Conservation (phyloP, 441 rosid species). For the Pelargonium australe region DNA sequence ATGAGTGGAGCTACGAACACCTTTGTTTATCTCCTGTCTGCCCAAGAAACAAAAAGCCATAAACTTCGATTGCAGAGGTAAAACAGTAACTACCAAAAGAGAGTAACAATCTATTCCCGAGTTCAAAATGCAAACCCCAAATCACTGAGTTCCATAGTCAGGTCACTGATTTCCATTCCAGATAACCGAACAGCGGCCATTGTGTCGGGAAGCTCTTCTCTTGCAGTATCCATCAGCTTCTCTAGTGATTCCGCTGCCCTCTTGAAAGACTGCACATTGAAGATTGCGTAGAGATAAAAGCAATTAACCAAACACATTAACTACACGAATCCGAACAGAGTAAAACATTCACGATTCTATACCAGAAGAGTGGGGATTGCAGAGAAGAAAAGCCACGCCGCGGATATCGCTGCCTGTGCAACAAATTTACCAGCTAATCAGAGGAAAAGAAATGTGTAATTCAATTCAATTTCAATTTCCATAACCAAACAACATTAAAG, state of each 20-base stretch:
- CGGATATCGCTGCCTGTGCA: slow-evolving; percentile 61
- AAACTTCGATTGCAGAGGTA: too few relatives aligned
- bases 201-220: slow-evolving; percentile 86
- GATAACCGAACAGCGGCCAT: slow-evolving; percentile 87
- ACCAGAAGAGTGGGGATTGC: slow-evolving; percentile 85
- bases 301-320: background rate
- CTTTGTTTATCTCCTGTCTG: slow-evolving; percentile 80
- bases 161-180: slow-evolving; percentile 90
- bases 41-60: slow-evolving; percentile 8
- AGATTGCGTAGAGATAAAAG: background rate
- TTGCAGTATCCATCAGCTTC: slow-evolving; percentile 72
- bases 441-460: background rate
- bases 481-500: too few relatives aligned
- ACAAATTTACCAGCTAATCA: slow-evolving; percentile 17
- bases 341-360: slow-evolving; percentile 11
- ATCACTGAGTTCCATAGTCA: slow-evolving; percentile 83
- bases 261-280: slow-evolving; percentile 51
- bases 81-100: background rate
- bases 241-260: slow-evolving; percentile 80
- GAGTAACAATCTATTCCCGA: background rate
- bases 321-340: background rate
- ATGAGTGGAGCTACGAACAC: slow-evolving; percentile 66
- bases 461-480: too few relatives aligned
- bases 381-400: slow-evolving; percentile 72
- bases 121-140: slow-evolving; percentile 46